Evolutionary conservation across 345 rosid species (phyloP).

Genomic region (Salix viminalis): DNA sequence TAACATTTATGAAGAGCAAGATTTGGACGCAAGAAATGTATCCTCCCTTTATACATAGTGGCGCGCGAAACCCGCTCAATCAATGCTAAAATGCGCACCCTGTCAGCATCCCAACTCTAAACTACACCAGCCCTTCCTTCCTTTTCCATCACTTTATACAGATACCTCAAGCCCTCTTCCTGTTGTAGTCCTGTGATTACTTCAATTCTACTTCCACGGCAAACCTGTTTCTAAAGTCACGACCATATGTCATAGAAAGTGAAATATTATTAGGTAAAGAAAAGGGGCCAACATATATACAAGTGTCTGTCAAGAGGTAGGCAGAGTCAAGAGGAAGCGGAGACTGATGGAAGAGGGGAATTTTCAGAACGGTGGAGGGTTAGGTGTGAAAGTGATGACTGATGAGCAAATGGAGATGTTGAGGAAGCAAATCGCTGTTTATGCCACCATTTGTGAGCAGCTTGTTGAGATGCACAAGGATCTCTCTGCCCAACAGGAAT

Average conservation of each 20-base stretch:
- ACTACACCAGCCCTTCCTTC: neutral
- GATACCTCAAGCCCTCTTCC: neutral
- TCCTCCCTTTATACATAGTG: neutral
- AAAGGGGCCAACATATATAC: too few relatives aligned
- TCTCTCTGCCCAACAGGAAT: conserved; percentile 35
- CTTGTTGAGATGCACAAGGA: conserved; percentile 55
- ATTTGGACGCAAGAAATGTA: neutral
- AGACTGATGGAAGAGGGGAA: neutral
- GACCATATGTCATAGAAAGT: too few relatives aligned
- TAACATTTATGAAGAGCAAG: too few relatives aligned
- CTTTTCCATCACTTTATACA: neutral
- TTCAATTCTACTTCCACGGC: neutral
- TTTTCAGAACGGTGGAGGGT: neutral
- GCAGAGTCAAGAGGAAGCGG: neutral
- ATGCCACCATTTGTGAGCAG: conserved; percentile 47
- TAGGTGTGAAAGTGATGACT: conserved; percentile 50
- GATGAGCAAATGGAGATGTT: conserved; percentile 73
- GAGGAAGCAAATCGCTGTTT: conserved; percentile 64
- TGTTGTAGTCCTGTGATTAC: neutral
- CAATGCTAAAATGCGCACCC: neutral
- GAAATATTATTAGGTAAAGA: too few relatives aligned
- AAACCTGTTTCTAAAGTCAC: too few relatives aligned
- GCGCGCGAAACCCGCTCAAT: conserved; percentile 3
- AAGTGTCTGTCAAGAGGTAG: too few relatives aligned
- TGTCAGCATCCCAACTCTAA: neutral